phyloP scores from a whole-genome alignment of 2,329 filamentous ascomycete species.

The Alternaria angustiovoidea region DNA sequence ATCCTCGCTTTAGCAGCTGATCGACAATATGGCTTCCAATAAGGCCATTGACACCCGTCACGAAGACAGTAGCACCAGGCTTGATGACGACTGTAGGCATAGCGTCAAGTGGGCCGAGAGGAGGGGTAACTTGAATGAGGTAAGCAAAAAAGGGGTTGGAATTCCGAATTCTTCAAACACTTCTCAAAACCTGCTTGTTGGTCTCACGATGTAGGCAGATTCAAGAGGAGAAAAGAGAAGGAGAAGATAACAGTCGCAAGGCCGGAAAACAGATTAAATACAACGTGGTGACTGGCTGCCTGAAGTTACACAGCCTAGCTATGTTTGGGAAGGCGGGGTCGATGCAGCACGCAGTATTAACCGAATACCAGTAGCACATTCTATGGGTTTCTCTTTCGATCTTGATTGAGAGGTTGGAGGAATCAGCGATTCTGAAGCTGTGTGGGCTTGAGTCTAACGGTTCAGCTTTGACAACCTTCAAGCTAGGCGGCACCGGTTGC shows the following conservation, averaged over 20 bases:
- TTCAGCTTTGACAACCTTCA: too few relatives aligned
- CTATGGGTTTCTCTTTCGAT: too few relatives aligned
- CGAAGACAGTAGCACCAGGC: conserved; percentile 40
- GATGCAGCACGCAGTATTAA: neutral
- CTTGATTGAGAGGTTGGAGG: too few relatives aligned
- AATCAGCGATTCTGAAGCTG: too few relatives aligned
- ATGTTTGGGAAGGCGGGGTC: conserved; percentile 13
- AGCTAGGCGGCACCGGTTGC: too few relatives aligned
- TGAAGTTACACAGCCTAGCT: conserved; percentile 11
- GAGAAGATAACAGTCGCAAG: neutral
- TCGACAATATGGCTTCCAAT: conserved; percentile 46
- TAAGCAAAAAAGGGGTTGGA: conserved; percentile 20
- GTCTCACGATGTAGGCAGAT: neutral
- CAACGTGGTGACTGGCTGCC: neutral
- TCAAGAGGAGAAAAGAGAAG: neutral
- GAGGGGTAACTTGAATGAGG: conserved; percentile 6
- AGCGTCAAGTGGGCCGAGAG: neutral
- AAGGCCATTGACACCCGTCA: conserved; percentile 49
- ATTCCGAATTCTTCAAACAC: neutral
- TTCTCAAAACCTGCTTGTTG: neutral
- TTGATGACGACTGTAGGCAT: conserved; percentile 31
- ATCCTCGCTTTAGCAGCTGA: conserved; percentile 41
- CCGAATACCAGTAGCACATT: neutral
- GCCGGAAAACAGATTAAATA: neutral
- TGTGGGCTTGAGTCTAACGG: too few relatives aligned